phyloP scores from a whole-genome alignment of 1,284 basidiomycete genomes.

The Malassezia equina region DNA sequence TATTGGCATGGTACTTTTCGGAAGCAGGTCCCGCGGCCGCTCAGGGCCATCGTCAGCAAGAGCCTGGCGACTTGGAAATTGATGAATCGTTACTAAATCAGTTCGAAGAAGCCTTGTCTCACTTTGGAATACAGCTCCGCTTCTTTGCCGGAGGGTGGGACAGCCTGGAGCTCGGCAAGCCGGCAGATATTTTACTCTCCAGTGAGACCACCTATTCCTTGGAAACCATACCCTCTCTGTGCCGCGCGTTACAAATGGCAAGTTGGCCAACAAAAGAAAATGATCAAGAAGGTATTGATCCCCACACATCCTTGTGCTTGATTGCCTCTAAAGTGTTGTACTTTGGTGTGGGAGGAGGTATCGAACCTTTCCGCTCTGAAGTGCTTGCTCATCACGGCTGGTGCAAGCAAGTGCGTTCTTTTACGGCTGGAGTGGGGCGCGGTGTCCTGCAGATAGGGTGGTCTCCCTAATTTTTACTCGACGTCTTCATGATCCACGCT shows the following conservation, averaged over 20 bases:
- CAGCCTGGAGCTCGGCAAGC: conserved; percentile 16
- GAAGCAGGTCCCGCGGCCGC: neutral
- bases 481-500: conserved; percentile 30
- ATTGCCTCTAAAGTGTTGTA: conserved; percentile 84
- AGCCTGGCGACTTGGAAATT: conserved; percentile 12
- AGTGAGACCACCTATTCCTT: conserved; percentile 84
- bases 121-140: conserved; percentile 56
- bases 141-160: conserved; percentile 78
- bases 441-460: conserved; percentile 24
- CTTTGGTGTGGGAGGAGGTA: conserved; percentile 88
- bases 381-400: conserved; percentile 47
- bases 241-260: conserved; percentile 50
- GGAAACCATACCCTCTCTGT: conserved; percentile 60
- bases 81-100: conserved; percentile 55
- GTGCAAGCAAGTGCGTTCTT: conserved; percentile 12
- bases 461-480: conserved; percentile 25
- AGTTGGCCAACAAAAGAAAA: conserved; percentile 30
- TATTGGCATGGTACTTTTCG: conserved; percentile 57
- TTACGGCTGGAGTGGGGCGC: conserved; percentile 29
- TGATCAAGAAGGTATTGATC: neutral
- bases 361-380: conserved; percentile 61
- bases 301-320: conserved; percentile 53
- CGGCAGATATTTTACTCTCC: conserved; percentile 67
- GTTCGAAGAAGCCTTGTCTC: conserved; percentile 57
- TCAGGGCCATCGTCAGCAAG: conserved; percentile 10